Evolutionary conservation across 352 stramenopile species (phyloP), one percentile per base, ranked within the genome.

Genomic region (Phytophthora nicotianae): DNA sequence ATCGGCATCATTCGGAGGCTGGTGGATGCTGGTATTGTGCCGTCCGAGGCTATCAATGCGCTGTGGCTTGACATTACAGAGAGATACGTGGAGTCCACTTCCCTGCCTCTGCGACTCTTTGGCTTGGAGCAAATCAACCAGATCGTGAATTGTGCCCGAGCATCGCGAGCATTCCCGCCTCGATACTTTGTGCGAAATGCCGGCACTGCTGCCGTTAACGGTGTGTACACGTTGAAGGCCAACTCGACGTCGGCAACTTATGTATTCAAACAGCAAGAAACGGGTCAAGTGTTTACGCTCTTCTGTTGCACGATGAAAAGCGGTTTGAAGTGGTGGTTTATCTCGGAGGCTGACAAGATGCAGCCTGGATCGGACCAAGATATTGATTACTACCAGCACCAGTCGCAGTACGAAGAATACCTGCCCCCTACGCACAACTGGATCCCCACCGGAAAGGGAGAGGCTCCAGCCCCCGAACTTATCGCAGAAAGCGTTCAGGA

Each of bases 311-410:
- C 91, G 14, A 99, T 99, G 97, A 96, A 98, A 62, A 98, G 92
- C 52, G 95, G 98, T 5, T 88, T 98, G 35, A 99, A 98, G 77
- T 99, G 96, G 97, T 99, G 97, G 97, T 99, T 99, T 70, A 96
- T 99, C 42, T 98, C 93, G 21, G 96, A 99, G 65, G 96, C 97
- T 1, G 97, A 99, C 68, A 90, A 96, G 60, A 91, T 98, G 68
- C 91, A 98, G 59, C 96, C 97, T 29, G 97, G 97, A 23, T 99
- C 97, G 6, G 97, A 99, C 68, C 96, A 98, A 65, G 97, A 99
- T 75, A 96, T 99, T 62, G 97, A 99, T 72, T 99, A 99, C 72
- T 99, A 99, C 72, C 96, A 99, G 70, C 95, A 99, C 62, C 97
- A 98, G 70, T 98, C 93, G 3, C 80, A 90, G 56, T 83, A 96